Conservation (phyloP, 2,329 filamentous ascomycete genomes). For the Coccinonectria pachysandricola region DNA sequence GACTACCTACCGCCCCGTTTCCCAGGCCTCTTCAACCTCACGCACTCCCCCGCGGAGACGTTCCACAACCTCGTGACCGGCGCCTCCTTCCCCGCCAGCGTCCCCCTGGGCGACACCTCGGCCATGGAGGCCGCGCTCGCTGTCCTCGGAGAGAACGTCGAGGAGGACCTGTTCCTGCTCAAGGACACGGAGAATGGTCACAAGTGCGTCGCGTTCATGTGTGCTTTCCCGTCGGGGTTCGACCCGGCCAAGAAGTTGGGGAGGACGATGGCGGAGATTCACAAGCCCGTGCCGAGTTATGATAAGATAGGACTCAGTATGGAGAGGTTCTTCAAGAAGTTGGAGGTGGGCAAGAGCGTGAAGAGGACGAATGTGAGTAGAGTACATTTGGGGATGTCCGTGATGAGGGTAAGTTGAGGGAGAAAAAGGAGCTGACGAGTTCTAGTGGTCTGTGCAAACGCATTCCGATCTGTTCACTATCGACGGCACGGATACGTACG, state of each 20-base stretch:
- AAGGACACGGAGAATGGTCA: slow-evolving; percentile 32
- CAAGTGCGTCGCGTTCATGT: slow-evolving; percentile 36
- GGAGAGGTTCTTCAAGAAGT: slow-evolving; percentile 40
- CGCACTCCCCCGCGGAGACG: slow-evolving; percentile 14
- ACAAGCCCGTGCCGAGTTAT: slow-evolving; percentile 42
- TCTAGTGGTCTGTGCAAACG: slow-evolving; percentile 39
- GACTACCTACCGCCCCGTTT: slow-evolving; percentile 38
- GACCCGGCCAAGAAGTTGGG: slow-evolving; percentile 41
- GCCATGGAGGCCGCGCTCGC: slow-evolving; percentile 27
- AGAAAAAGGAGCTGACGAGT: no score
- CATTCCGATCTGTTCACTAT: slow-evolving; percentile 31
- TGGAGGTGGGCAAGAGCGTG: slow-evolving; percentile 35
- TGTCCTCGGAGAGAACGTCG: slow-evolving; percentile 38
- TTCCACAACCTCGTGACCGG: slow-evolving; percentile 33
- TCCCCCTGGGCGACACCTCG: slow-evolving; percentile 16
- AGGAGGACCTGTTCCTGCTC: slow-evolving; percentile 45
- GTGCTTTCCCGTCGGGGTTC: slow-evolving; percentile 43
- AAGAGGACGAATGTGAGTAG: slow-evolving; percentile 22
- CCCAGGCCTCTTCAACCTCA: slow-evolving; percentile 36
- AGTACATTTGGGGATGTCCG: no score
- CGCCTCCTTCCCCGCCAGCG: slow-evolving; percentile 13
- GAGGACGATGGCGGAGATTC: slow-evolving; percentile 36
- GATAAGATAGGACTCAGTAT: slow-evolving; percentile 45
- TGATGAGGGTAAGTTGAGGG: no score
- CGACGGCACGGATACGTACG: slow-evolving; percentile 26